Conservation (phyloP, 2,329 filamentous ascomycete species). For the Endoconidiophora polonica region DNA sequence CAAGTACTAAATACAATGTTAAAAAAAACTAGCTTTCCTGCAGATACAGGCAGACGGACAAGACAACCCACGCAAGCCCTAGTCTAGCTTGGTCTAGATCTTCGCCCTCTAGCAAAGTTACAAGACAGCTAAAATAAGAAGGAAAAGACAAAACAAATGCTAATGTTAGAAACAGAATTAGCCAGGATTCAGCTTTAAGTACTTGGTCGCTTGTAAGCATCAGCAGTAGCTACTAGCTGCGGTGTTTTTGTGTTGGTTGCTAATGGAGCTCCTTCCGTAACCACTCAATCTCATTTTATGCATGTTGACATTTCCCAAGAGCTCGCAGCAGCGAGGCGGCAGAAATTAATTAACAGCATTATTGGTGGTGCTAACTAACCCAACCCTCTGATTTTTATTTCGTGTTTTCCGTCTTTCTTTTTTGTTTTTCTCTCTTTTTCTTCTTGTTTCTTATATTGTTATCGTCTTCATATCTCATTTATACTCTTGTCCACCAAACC, state of each 20-base stretch:
- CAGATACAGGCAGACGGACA: neutral
- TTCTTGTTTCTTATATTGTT: neutral
- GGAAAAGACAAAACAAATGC: no score
- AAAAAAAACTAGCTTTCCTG: neutral
- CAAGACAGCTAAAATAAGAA: no score
- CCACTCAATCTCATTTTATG: neutral
- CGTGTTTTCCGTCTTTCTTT: neutral
- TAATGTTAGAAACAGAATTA: no score
- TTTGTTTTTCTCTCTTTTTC: neutral
- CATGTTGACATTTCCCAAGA: neutral
- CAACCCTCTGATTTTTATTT: conserved; percentile 1
- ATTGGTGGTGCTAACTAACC: neutral
- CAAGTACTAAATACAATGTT: neutral
- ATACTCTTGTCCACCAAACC: neutral
- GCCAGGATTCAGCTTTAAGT: neutral
- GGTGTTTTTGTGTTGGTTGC: neutral
- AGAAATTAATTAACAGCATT: neutral
- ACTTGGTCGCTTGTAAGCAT: neutral
- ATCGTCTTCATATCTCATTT: neutral
- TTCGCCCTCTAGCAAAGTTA: no score
- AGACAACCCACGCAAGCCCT: no score
- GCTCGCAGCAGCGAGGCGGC: neutral
- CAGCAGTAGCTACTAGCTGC: no score
- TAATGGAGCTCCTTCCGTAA: neutral
- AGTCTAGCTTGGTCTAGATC: no score